Evolutionary conservation across 441 rosid genomes (phyloP), one percentile per base, ranked within the genome.

Genomic region (Gossypium armourianum): DNA sequence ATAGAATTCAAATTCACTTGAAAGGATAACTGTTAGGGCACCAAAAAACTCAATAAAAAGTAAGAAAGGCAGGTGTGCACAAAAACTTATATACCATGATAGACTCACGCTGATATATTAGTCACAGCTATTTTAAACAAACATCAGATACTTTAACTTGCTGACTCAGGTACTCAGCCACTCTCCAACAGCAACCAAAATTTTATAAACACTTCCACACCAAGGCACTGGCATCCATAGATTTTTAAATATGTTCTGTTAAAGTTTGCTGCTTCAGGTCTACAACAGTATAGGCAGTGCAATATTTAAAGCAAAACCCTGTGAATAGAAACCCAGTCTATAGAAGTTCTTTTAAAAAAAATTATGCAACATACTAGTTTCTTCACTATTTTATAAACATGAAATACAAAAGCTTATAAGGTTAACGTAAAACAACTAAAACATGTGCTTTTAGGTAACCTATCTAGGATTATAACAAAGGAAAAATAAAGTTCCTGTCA

Each of bases 111-210:
- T 29, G 20, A 66, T 15, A 50, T 24, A 15, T 49, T 50, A 15
- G 47, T 13, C 26, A 50, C 7, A 52, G 45, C 52, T 40, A 36
- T 4, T 36, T 50, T 2, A 28, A 16, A 26, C 7, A 49, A 66
- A 52, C 29, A 52, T 13, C 71, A 67, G 21, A 52, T 52, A 8
- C 23, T 49, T 19, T 12, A 49, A 65, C 40, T 19, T 50, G 71
- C 57, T 67, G 10, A 50, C 60, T 40, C 16, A 1, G 53, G 17
- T 24, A 62, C 28, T 12, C 68, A 40, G 4, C 55, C 54, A 24
- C 16, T 68, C 61, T 53, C 49, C 28, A 26, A 68, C 23, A 67
- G 26, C 61, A n/a, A 68, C 23, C 47, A 52, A 47, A 23, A 47
- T 45, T 64, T 64, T 19, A 13, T 17, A 54, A 68, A 32, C 23